Percentiles rank a stretch among this genome's conserved stretches.
Conservation (phyloP, 768 basidiomycete species). For the Naganishia onofrii region DNA sequence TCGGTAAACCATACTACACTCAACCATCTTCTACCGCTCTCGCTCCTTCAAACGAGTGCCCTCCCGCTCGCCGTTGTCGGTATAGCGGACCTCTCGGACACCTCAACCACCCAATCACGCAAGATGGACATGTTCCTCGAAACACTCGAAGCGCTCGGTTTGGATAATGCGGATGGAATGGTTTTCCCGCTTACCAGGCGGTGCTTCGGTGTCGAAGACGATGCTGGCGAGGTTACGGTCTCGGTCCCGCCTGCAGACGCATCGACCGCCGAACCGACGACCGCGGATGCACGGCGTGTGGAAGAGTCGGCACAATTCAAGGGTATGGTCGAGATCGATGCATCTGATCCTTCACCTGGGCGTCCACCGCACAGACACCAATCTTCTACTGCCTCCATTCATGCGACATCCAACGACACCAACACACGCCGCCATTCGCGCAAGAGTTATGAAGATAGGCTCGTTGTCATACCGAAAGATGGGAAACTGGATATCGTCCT, state of each 20-base stretch:
- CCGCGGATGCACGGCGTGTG: constrained; percentile 11
- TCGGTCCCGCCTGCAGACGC: constrained; percentile 3
- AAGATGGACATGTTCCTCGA: constrained; percentile 28
- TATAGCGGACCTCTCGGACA: constrained; percentile 61
- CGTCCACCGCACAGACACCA: constrained; percentile 11
- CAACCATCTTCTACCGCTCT: constrained; percentile 65
- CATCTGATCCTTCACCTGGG: constrained; percentile 61
- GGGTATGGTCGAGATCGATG: constrained; percentile 63
- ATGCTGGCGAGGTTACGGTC: constrained; percentile 7
- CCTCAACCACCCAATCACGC: constrained; percentile 25
- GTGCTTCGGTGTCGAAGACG: constrained; percentile 38
- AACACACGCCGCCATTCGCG: constrained; percentile 51
- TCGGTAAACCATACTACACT: constrained; percentile 64
- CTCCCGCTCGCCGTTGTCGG: constrained; percentile 87
- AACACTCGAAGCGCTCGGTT: constrained; percentile 4
- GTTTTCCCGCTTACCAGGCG: constrained; percentile 34
- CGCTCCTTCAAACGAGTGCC: constrained; percentile 64
- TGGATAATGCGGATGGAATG: constrained; percentile 24
- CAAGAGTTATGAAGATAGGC: constrained; percentile 61
- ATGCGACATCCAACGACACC: constrained; percentile 51
- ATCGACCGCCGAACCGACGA: neutral
- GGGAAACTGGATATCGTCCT: constrained; percentile 84
- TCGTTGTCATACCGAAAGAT: constrained; percentile 75
- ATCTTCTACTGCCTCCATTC: neutral
- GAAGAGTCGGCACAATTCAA: constrained; percentile 28